Base-by-base conservation (phyloP, 805 yeast genomes). In the Wickerhamiella slavikovae region DNA sequence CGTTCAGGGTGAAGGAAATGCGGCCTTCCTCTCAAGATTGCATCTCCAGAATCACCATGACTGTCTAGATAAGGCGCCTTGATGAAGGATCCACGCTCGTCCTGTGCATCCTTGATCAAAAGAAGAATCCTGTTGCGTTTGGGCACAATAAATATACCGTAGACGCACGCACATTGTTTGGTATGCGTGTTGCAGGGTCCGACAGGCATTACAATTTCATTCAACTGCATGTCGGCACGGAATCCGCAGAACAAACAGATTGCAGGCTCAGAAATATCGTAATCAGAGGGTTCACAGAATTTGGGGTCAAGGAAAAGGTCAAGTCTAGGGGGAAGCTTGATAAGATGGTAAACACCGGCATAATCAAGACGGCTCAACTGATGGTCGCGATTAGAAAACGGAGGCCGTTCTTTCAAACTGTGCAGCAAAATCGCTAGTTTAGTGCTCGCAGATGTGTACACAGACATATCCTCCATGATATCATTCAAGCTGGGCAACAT, bases 221-320 rank as follows among this genome's bases (percentile, higher is more conserved):
- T 62, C 0, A 70, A 71, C 29, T 29, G 34, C 5, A 71, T 58
- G 8, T 55, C 52, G n/a, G n/a, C n/a, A n/a, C n/a, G n/a, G n/a
- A n/a, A n/a, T 1, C 82, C 89, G 52, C 98, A 89, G 36, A 72
- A 73, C 31, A 85, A 52, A 44, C 98, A 85, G 7, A 85, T 56
- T 0, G 92, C 93, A 0, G 93, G 89, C 38, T 83, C 92, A 3
- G 52, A 36, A n/a, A n/a, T n/a, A n/a, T n/a, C n/a, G n/a, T n/a
- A n/a, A n/a, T n/a, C n/a, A n/a, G n/a, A n/a, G n/a, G n/a, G n/a
- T n/a, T n/a, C n/a, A n/a, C n/a, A n/a, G n/a, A n/a, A n/a, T n/a
- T n/a, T n/a, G 0, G 62, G 56, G 3, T 78, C 71, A 52, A 75
- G 78, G 37, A 80, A 70, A 22, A 55, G 58, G 44, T 75, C 83